Evolutionary conservation across 306 rosid species (phyloP).

Genomic region (Psophocarpus tetragonolobus): DNA sequence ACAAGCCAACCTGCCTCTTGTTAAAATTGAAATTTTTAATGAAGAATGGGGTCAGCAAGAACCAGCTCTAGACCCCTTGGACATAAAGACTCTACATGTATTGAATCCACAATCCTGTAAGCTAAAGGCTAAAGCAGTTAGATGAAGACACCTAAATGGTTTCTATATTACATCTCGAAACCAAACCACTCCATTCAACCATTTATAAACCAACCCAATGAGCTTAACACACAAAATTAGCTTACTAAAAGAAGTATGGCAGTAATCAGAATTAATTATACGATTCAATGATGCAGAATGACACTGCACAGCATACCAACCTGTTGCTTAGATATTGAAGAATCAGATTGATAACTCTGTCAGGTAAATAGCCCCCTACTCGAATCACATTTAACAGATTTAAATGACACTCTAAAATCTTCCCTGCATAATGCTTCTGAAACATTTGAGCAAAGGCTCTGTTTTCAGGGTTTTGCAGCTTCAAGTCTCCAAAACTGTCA

Average conservation of each 20-base stretch:
- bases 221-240: neutral
- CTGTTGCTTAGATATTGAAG: constrained; percentile 95
- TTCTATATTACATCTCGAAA: neutral
- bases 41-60: neutral
- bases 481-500: constrained; percentile 92
- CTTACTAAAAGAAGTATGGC: neutral
- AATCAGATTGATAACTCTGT: constrained; percentile 86
- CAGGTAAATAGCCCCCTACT: constrained; percentile 89
- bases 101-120: neutral
- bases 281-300: constrained; percentile 5
- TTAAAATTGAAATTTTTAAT: neutral
- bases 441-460: constrained; percentile 92
- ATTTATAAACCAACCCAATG: neutral
- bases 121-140: neutral
- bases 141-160: neutral
- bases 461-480: constrained; percentile 89
- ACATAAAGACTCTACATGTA: neutral
- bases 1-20: neutral
- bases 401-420: constrained; percentile 88
- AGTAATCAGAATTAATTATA: neutral
- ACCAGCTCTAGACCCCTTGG: neutral
- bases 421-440: constrained; percentile 92
- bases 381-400: constrained; percentile 81
- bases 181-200: neutral
- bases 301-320: constrained; percentile 33